Evolutionary conservation across 2,329 filamentous ascomycete genomes (phyloP), one percentile per base, ranked within the genome.

Genomic region (Colletotrichum paranaense): DNA sequence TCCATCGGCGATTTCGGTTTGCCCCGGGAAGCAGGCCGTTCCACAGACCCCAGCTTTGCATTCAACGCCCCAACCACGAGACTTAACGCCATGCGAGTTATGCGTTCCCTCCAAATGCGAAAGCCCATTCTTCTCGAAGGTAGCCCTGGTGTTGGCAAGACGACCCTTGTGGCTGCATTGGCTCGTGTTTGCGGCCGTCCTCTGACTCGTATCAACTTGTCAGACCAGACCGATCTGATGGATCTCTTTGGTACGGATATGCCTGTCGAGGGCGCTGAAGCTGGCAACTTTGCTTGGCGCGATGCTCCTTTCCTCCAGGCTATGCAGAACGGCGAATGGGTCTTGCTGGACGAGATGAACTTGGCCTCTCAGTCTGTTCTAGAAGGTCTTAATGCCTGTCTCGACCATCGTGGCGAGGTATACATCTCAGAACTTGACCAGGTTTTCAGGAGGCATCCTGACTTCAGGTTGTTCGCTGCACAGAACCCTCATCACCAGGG

Each of bases 401-500:
- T 99, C 35, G 97, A 99, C 82, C 97, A 99, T 81, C 92, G 97
- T 82, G 96, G 97, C 72, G 94, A 98, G 81, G 94, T 98, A 0
- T 99, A 98, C 80, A 92, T 99, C 72, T 95, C 97, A 1, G 97
- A 99, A 80, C 88, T 99, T 14, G 96, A 98, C 78, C 95, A 97
- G 79, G 95, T 95, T 3, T 99, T 99, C 83, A 92, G 93, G 78
- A 92, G 95, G 28, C 96, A 99, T 80, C 92, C 93, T 0, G 88
- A 95, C 75, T 99, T 99, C 83, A 92, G 93, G n/a, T 90, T 99
- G 0, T 99, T 99, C 79, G 97, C 97, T 16, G 95, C 97, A 0
- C 97, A 99, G 81, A 99, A 99, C 80, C 97, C 97, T 9, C 97
- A 99, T 82, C 95, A 98, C 78, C 97, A 99, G 83, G 97, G 97